These are phyloP conservation scores for Xylaria sp. DNA, from an alignment of 2,329 filamentous ascomycete genomes.

Conservation along the genomic window DNA sequence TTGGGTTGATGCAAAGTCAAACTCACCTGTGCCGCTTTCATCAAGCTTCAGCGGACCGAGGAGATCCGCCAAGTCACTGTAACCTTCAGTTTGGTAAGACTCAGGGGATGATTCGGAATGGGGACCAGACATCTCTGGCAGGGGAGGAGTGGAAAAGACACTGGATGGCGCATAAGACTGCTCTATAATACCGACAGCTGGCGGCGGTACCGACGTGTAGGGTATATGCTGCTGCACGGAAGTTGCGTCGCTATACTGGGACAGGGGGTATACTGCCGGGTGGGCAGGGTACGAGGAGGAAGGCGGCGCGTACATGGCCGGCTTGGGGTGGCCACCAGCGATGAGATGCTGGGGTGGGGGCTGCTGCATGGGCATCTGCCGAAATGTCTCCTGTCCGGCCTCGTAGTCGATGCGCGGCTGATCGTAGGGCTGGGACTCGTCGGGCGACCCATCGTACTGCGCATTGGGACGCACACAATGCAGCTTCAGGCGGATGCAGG, in stretches of 20 bases:
- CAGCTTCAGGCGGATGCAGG: conserved; percentile 85
- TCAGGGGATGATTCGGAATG: conserved; percentile 41
- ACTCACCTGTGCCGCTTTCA: conserved; percentile 75
- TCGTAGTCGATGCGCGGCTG: conserved; percentile 41
- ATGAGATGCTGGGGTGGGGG: conserved; percentile 40
- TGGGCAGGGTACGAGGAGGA: conserved; percentile 42
- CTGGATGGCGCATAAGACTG: conserved; percentile 45
- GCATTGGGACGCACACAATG: conserved; percentile 88
- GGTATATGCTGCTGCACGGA: conserved; percentile 44
- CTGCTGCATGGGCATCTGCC: conserved; percentile 50
- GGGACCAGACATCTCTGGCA: conserved; percentile 36
- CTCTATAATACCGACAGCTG: conserved; percentile 46
- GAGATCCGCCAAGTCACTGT: conserved; percentile 70
- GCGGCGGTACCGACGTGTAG: conserved; percentile 46
- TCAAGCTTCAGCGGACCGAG: conserved; percentile 84
- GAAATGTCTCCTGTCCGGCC: conserved; percentile 42
- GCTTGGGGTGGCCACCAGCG: conserved; percentile 37
- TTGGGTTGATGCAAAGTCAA: background rate
- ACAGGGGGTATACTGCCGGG: conserved; percentile 41
- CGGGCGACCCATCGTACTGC: conserved; percentile 58
- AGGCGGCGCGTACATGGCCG: conserved; percentile 45
- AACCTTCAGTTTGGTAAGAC: conserved; percentile 56
- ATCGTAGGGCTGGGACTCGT: conserved; percentile 45
- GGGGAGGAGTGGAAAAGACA: conserved; percentile 51
- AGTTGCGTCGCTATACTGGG: conserved; percentile 44